Base-by-base conservation (phyloP, 1,139 yeast species). In the Geotrichum siamense region DNA sequence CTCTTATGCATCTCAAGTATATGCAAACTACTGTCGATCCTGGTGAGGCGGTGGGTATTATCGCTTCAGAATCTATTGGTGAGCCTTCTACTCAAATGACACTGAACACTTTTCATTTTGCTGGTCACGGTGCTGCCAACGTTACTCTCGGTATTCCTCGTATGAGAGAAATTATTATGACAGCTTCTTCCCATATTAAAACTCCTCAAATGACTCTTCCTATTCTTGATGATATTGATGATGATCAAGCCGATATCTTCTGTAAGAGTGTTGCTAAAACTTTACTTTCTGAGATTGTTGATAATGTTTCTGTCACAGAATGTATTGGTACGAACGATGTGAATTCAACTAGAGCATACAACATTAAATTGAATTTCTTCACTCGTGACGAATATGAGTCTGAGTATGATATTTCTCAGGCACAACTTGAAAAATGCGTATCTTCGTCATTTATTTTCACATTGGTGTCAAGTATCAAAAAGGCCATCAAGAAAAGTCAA, bases 71-170 rank as follows among this genome's bases (percentile, higher is more conserved):
- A 69, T 89, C 97, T 46, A 82, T 93, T 63, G 99, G 99, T 69
- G 99, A 93, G 68, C 99, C 99, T 42, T 87, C 97, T 3, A 93
- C 99, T 5, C 99, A 93, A 71, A 93, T 93, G 99, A 93, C 99
- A 17, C 76, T 93, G 61, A 93, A 93, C 67, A 93, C 99, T 45
- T 93, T 93, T 94, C 99, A 93, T 72, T 93, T 93, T 61, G 99
- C 99, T 56, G 99, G 99, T 64, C 98, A 93, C 70, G 99, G 99
- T 78, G 99, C 98, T 48, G 98, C 98, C 41, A 93, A 93, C 67
- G 99, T 93, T 55, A 93, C 99, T 1, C 75, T 93, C 61, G 99
- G 99, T 82, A 93, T 93, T 62, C 99, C 99, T 40, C 96, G 99
- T 78, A 82, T 93, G 89, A 82, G 99, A 77, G 99, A 93, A 76